Evolutionary conservation across 768 basidiomycete species (phyloP).

Genomic region (Piloderma croceum): DNA sequence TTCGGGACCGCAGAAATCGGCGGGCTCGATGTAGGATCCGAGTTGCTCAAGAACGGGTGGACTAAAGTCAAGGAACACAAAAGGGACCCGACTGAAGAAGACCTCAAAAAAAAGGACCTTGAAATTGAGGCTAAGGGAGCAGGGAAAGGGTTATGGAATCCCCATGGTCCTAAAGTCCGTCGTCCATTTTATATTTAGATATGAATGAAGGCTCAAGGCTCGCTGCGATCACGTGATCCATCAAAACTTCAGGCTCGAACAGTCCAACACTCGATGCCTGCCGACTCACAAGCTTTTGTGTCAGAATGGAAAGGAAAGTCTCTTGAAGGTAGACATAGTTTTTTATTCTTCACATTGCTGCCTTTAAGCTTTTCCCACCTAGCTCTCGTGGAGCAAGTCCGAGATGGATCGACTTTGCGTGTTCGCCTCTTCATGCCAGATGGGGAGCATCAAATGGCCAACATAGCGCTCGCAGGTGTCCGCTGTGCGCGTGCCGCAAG

Average conservation of each 20-base stretch:
- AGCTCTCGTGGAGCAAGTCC: constrained; percentile 92
- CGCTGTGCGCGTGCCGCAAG: constrained; percentile 65
- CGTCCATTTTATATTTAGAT: not conserved
- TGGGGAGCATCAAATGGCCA: constrained; percentile 85
- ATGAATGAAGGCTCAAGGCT: not conserved
- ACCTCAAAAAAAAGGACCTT: constrained; percentile 62
- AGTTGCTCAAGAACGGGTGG: constrained; percentile 89
- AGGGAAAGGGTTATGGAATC: constrained; percentile 84
- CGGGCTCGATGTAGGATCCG: constrained; percentile 65
- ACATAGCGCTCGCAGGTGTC: constrained; percentile 79
- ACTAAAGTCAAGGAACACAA: constrained; percentile 85
- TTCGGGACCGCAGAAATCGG: constrained; percentile 70
- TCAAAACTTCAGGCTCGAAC: constrained; percentile 49
- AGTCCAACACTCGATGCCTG: constrained; percentile 84
- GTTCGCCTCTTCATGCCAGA: constrained; percentile 84
- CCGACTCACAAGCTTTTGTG: constrained; percentile 84
- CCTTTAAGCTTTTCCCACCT: constrained; percentile 7
- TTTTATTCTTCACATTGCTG: not conserved
- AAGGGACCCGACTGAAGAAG: constrained; percentile 77
- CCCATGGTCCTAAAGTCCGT: constrained; percentile 65
- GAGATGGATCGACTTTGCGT: constrained; percentile 87
- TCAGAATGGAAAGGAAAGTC: constrained; percentile 87
- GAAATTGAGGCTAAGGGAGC: constrained; percentile 71
- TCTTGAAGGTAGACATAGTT: constrained; percentile 61
- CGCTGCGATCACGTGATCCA: constrained; percentile 4